Base-by-base conservation (phyloP, 2,329 filamentous ascomycete species). In the Trematosphaeria pertusa region DNA sequence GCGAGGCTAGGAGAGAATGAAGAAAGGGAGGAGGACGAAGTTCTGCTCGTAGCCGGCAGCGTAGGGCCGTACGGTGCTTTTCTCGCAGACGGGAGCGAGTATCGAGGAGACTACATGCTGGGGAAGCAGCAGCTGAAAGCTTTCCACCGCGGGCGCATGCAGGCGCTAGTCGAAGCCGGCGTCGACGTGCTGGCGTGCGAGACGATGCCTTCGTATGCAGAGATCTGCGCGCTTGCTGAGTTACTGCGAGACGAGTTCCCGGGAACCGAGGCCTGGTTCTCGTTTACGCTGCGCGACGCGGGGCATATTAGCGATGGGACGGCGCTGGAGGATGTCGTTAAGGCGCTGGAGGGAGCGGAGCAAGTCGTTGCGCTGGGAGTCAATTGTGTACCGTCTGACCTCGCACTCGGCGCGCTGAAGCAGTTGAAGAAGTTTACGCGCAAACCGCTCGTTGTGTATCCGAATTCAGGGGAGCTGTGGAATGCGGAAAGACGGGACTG, bases 21-120 rank as follows among this genome's bases (percentile, higher is more conserved):
- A 46, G 4, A 34, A 34, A 17, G n/a, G 9, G 9, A 39, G 40
- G 4, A 41, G 41, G 10, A 38, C 38, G 10, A 39, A 49, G 11
- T 8, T 28, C 30, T 69, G 2, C 62, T 75, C 5, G 58, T 79
- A 7, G 77, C 76, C 4, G 77, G 76, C 4, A 75, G 70, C 42
- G 73, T 79, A 5, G 77, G 77, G 0, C 77, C 77, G 2, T 78
- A 78, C 44, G 77, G 76, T 10, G 76, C 77, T 5, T 78, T 70
- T 43, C 64, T 79, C 2, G 68, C 76, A 1, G 66, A 79, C 45
- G 77, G 77, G 4, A 70, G 68, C 10, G 77, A 79, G 52, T 79
- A 79, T 46, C 61, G 65, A 2, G 77, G 77, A 17, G 70, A 72
- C 43, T 79, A 79, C 50, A 28, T 36, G 2, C 30, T 72, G 1